Percentiles rank a stretch among this genome's conserved stretches.
Conservation (phyloP, 768 basidiomycete species). For the Dacryopinax primogenitus region DNA sequence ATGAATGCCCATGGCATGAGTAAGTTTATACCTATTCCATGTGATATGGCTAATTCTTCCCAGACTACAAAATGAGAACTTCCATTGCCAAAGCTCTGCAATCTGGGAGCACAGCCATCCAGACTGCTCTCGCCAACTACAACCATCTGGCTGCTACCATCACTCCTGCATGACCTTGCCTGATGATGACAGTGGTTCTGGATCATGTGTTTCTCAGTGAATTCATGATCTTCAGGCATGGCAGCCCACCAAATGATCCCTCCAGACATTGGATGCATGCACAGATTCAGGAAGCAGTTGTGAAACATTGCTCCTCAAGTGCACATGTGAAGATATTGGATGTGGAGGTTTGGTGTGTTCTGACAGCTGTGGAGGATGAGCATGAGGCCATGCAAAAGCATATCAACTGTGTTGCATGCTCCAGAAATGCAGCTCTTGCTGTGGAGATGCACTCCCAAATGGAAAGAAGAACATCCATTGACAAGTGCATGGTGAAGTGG, state of each 20-base stretch:
- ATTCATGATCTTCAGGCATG: background rate
- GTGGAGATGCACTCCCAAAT: background rate
- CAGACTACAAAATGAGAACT: constrained; percentile 25
- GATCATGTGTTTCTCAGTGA: constrained; percentile 4
- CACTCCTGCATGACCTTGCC: background rate
- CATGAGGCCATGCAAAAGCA: background rate
- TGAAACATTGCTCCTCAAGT: background rate
- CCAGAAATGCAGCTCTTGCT: background rate
- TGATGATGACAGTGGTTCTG: background rate
- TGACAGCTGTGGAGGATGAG: background rate
- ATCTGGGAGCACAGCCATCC: constrained; percentile 14
- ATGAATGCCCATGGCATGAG: background rate
- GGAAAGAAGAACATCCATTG: background rate
- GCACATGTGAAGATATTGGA: constrained; percentile 10
- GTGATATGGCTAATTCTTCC: constrained; percentile 3
- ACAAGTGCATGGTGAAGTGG: background rate
- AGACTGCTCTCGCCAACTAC: constrained; percentile 9
- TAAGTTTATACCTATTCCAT: background rate
- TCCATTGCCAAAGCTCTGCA: constrained; percentile 27
- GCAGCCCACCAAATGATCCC: background rate
- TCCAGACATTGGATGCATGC: constrained; percentile 3
- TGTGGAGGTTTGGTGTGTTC: constrained; percentile 6
- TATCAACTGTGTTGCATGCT: background rate
- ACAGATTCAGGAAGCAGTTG: background rate
- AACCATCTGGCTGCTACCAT: background rate